phyloP scores from a whole-genome alignment of 257 asterid genomes.

The Gardenia jasminoides region DNA sequence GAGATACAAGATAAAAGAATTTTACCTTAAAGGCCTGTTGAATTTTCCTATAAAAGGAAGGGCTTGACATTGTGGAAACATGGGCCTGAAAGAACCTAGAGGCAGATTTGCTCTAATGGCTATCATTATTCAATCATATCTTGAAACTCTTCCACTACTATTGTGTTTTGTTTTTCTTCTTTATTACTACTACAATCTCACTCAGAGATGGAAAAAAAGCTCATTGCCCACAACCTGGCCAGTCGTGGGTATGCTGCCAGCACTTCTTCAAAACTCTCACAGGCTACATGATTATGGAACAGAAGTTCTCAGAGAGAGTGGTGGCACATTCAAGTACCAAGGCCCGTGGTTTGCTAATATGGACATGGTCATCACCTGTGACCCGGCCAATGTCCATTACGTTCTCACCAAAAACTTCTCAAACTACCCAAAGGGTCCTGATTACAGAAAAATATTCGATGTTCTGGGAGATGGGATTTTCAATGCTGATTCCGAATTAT shows the following conservation, averaged over 20 bases:
- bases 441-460: neutral
- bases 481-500: constrained; percentile 6
- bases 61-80: too few species aligned
- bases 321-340: neutral
- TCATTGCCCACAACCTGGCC: neutral
- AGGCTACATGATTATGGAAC: neutral
- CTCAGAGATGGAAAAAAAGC: neutral
- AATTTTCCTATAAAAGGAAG: too few species aligned
- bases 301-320: neutral
- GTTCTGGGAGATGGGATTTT: constrained; percentile 11
- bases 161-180: too few species aligned
- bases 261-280: neutral
- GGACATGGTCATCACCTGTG: constrained; percentile 1
- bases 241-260: neutral
- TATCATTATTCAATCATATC: too few species aligned
- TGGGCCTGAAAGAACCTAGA: too few species aligned
- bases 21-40: too few species aligned
- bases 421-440: constrained; percentile 4
- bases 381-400: constrained; percentile 2
- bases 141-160: too few species aligned
- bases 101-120: too few species aligned
- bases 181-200: neutral
- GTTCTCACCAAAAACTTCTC: constrained; percentile 4
- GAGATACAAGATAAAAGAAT: too few species aligned
- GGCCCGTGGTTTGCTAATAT: neutral